Evolutionary conservation across 2,329 filamentous ascomycete genomes (phyloP), one percentile per base, ranked within the genome.

Genomic region (Xylogone sp.): DNA sequence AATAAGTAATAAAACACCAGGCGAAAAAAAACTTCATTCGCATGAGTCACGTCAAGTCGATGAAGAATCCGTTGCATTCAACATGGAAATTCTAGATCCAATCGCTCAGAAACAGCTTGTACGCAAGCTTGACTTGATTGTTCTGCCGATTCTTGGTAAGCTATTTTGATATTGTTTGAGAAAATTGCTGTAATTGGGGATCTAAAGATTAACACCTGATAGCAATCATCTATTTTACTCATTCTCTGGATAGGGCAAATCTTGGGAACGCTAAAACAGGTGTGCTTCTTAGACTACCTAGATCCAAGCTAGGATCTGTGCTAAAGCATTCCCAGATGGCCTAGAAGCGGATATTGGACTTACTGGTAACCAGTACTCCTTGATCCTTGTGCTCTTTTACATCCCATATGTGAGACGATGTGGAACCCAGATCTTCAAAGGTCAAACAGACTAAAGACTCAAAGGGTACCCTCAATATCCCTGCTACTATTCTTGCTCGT

Each of bases 201-300:
- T 10, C 24, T 10, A 27, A 27, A 27, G 10, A 10, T 27, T 27
- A 27, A 27, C 24, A 27, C 24, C 24, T 6, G 10, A 10, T 27
- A 27, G 24, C 24, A 10, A 43, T 57, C 12, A 56, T 57, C 48
- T 81, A 76, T 56, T 69, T 77, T 21, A 77, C 76, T 65, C 76
- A 76, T 57, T 68, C 69, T 8, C 68, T 78, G 16, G 75, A 78
- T 62, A 69, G 69, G 52, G 60, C 62, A 12, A 71, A 65, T 45
- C 54, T 68, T 21, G 71, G 71, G 22, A 76, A 76, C 57, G 73
- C 71, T n/a, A 67, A 76, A 56, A 75, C 71, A 0, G 24, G 24
- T 27, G 10, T 27, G 24, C 10, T 27, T 27, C 24, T 27, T 10
- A 27, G 10, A 5, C 10, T 27, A 27, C 24, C 6, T 27, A 27